Conservation (phyloP, 257 asterid species). For the Nyctanthes arbortristis region DNA sequence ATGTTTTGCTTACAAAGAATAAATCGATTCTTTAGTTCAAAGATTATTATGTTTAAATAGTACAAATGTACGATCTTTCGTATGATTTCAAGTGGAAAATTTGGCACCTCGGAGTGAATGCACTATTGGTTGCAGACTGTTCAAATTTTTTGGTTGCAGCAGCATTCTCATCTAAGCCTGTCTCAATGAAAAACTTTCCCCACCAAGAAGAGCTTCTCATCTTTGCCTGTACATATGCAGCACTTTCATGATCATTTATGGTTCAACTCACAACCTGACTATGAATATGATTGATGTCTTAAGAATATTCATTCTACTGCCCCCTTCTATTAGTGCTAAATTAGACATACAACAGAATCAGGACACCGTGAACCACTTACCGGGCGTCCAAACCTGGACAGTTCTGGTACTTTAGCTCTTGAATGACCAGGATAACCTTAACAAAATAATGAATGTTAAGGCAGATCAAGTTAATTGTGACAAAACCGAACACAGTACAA, state of each 20-base stretch:
- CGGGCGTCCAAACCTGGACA: conserved; percentile 85
- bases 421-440: conserved; percentile 75
- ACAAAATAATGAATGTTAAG: neutral
- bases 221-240: conserved; percentile 53
- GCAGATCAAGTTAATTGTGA: neutral
- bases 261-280: neutral
- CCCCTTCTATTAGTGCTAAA: neutral
- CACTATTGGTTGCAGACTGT: conserved; percentile 54
- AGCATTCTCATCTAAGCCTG: conserved; percentile 80
- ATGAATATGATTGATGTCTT: neutral
- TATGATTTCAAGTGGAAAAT: conserved; percentile 82
- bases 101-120: conserved; percentile 68
- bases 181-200: conserved; percentile 71
- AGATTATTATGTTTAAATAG: neutral
- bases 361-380: conserved; percentile 38
- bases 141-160: conserved; percentile 71
- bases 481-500: neutral
- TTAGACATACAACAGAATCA: neutral
- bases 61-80: neutral
- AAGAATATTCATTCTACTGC: neutral
- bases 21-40: neutral
- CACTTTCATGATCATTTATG: neutral
- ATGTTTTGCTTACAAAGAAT: neutral
- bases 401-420: conserved; percentile 61
- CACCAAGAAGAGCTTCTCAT: conserved; percentile 86